Evolutionary conservation across 192 early-diverging fungal genomes (phyloP), one percentile per base, ranked within the genome.

Genomic region (Coemansia sp.): DNA sequence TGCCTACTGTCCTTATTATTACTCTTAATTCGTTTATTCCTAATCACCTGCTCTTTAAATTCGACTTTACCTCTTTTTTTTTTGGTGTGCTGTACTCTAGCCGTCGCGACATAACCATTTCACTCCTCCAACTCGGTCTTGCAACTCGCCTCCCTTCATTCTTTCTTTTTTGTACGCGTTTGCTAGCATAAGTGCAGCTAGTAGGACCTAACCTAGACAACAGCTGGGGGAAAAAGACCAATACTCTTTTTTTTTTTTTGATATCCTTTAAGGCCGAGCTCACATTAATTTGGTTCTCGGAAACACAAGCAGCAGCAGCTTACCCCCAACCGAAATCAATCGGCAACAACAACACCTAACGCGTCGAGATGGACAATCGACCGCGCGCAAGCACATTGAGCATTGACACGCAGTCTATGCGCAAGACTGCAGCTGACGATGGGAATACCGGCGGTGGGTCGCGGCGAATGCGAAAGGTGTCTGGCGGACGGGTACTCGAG

Each of bases 361-460:
- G 38, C 51, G 51, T 34, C 22, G 43, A 4, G 13, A 54, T 34
- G 38, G 31, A 55, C 34, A 74, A 63, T 27, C 74, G 83, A 47
- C 77, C 55, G 40, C 77, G 78, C 27, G 72, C 78, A 54, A 85
- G 63, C 69, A 85, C 78, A 12, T 65, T 85, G 29, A 79, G 78
- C 31, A 63, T 85, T 31, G 75, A 77, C 68, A 59, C 72, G 5
- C 61, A 63, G 61, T 63, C 61, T 15, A 38, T 63, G 40, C 61
- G 61, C 61, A 63, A 62, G 13, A 24, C 55, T 51, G 41, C 59
- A 10, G 59, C 71, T 20, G 59, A 55, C 49, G 62, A n/a, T 38
- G 7, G 0, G 5, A 13, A 40, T 6, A 20, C 12, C 10, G 63
- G n/a, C 3, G 60, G 41, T 22, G 62, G 41, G 34, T 73, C 57